Percentiles rank a stretch among this genome's conserved stretches.
phyloP scores from a whole-genome alignment of 2,329 filamentous ascomycete species.

The Decorospora gaudefroyi region DNA sequence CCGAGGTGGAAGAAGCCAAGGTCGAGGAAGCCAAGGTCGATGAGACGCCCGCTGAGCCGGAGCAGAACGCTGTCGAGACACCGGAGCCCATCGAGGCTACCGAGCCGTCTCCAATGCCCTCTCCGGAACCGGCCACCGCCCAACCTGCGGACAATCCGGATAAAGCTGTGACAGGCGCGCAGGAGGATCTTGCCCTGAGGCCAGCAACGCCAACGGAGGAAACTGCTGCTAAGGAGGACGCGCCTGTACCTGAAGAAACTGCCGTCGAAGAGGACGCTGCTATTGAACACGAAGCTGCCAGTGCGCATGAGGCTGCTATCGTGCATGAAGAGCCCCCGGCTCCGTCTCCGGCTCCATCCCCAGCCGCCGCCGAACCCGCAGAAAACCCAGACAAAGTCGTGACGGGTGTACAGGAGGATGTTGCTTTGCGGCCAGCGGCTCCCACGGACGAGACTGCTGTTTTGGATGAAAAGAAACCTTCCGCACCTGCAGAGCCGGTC shows the following conservation, averaged over 20 bases:
- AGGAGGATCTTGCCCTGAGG: conserved; percentile 50
- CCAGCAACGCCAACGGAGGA: conserved; percentile 47
- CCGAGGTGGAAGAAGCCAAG: conserved; percentile 2
- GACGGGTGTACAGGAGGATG: conserved; percentile 50
- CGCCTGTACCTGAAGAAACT: conserved; percentile 1
- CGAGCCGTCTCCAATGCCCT: not conserved
- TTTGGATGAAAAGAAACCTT: conserved; percentile 44
- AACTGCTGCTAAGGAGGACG: conserved; percentile 46
- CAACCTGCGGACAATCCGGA: conserved; percentile 47
- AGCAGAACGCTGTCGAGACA: conserved; percentile 6
- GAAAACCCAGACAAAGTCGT: conserved; percentile 53
- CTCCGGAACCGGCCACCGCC: conserved; percentile 1
- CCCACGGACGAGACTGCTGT: conserved; percentile 43
- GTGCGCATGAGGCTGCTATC: conserved; percentile 45
- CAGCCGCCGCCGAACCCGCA: not conserved
- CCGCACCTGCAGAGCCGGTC: conserved; percentile 26
- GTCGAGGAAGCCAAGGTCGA: not conserved
- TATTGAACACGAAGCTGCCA: conserved; percentile 35
- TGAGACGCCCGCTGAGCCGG: conserved; percentile 10
- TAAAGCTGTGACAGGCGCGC: conserved; percentile 50
- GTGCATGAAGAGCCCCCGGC: not conserved
- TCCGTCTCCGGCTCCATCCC: not conserved
- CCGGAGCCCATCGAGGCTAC: not conserved
- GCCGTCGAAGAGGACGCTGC: conserved; percentile 37
- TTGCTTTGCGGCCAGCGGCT: conserved; percentile 48